These are phyloP conservation scores for Wickerhamiella occidentalis DNA, from an alignment of 805 yeast species.

Conservation along the genomic window DNA sequence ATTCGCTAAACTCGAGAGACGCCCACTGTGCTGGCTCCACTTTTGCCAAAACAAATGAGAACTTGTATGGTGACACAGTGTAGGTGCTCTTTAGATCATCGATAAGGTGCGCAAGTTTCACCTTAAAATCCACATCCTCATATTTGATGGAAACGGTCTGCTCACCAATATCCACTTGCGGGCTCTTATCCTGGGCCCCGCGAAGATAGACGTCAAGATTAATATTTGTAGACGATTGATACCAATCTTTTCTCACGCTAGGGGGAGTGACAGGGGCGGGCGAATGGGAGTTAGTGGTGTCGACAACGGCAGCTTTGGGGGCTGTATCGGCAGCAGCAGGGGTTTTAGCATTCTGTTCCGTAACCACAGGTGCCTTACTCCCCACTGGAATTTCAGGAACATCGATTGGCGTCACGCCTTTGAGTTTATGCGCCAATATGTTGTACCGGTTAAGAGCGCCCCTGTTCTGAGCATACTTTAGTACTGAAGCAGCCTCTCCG, in stretches of 20 bases:
- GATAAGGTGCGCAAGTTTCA: slow-evolving; percentile 41
- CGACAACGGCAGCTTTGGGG: too few relatives aligned
- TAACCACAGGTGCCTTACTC: background rate
- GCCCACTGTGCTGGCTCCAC: slow-evolving; percentile 38
- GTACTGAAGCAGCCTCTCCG: slow-evolving; percentile 22
- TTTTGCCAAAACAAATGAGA: slow-evolving; percentile 57
- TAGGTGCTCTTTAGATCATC: slow-evolving; percentile 35
- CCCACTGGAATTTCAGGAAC: slow-evolving; percentile 13
- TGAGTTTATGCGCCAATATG: slow-evolving; percentile 19
- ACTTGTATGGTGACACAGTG: slow-evolving; percentile 54
- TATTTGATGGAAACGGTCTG: slow-evolving; percentile 10
- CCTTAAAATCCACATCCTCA: slow-evolving; percentile 37
- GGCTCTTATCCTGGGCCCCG: slow-evolving; percentile 40
- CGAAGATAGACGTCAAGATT: slow-evolving; percentile 63
- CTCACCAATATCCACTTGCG: slow-evolving; percentile 31
- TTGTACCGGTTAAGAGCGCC: slow-evolving; percentile 15
- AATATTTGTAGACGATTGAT: slow-evolving; percentile 47
- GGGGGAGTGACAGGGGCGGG: background rate
- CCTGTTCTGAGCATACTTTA: slow-evolving; percentile 20
- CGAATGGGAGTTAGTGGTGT: too few relatives aligned
- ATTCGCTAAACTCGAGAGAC: background rate
- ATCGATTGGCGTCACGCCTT: background rate
- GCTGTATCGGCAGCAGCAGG: too few relatives aligned
- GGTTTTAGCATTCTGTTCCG: background rate
- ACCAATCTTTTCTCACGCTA: slow-evolving; percentile 42